Conservation (phyloP, 2,329 filamentous ascomycete species). For the Thyridium curvatum region DNA sequence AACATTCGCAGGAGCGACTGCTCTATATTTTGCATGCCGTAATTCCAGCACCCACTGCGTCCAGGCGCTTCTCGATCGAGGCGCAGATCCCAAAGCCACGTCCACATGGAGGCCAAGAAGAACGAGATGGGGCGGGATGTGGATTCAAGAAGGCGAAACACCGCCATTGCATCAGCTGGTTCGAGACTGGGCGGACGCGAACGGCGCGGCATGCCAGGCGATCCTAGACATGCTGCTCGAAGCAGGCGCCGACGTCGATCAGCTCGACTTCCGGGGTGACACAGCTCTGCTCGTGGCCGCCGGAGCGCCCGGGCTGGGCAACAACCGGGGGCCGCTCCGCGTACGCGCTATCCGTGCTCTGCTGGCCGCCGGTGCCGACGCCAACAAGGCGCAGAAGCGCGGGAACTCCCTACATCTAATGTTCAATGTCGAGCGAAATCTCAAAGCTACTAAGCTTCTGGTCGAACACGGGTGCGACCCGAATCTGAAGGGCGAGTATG, state of each 20-base stretch:
- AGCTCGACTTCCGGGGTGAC: not conserved
- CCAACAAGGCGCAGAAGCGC: too few species aligned
- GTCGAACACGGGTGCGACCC: conserved; percentile 4
- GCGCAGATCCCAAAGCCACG: not conserved
- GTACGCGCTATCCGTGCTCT: too few species aligned
- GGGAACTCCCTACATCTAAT: too few species aligned
- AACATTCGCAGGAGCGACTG: conserved; percentile 1
- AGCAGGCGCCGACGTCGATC: conserved; percentile 7
- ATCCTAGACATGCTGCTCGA: conserved; percentile 4
- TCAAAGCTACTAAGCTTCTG: conserved; percentile 2
- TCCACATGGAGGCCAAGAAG: not conserved
- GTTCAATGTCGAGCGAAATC: not conserved
- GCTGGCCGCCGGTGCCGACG: too few species aligned
- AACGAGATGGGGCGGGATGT: too few species aligned
- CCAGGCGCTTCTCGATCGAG: not conserved
- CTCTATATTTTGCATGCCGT: conserved; percentile 2
- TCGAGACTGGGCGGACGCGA: not conserved
- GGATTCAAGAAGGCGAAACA: not conserved
- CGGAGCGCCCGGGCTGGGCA: not conserved
- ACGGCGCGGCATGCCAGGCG: not conserved
- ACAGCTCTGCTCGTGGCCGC: conserved; percentile 5
- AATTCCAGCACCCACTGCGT: not conserved
- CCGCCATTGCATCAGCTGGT: not conserved
- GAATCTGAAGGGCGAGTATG: not conserved
- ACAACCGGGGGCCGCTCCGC: too few species aligned